A percentile compares a stretch with the other conserved stretches of the same genome.
phyloP scores from a whole-genome alignment of 345 rosid genomes.

The Populus deltoides region DNA sequence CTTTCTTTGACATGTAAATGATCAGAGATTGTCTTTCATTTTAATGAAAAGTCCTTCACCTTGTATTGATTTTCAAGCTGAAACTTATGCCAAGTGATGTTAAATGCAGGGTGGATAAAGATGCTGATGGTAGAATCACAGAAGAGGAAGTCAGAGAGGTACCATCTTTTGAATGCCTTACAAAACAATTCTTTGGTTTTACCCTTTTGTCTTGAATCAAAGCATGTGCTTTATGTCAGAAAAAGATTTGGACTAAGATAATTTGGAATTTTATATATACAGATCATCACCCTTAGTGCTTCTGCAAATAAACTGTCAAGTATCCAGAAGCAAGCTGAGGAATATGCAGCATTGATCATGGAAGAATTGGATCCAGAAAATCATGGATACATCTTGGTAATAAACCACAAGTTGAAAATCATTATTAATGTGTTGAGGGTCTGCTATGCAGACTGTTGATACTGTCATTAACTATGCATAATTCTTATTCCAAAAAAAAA shows the following conservation, averaged over 20 bases:
- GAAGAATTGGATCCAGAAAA: conserved; percentile 79
- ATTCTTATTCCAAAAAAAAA: not conserved
- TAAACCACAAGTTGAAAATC: not conserved
- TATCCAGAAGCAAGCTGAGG: conserved; percentile 72
- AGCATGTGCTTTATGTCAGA: conserved; percentile 16
- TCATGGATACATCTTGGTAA: conserved; percentile 73
- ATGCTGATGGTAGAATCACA: conserved; percentile 78
- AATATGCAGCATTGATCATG: conserved; percentile 78
- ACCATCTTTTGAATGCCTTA: not conserved
- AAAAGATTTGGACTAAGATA: not conserved
- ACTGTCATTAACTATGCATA: not conserved
- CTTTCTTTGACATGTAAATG: conserved; percentile 69
- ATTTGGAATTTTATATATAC: conserved; percentile 3
- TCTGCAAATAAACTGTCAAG: conserved; percentile 65
- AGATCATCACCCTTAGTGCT: conserved; percentile 77
- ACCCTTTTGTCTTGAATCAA: not conserved
- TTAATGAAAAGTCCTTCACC: not conserved
- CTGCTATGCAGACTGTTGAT: not conserved
- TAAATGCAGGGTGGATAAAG: conserved; percentile 75
- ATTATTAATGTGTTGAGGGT: not conserved
- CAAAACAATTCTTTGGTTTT: not conserved
- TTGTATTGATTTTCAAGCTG: not conserved
- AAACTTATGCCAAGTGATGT: not conserved
- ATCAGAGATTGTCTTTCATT: not conserved
- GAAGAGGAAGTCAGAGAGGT: conserved; percentile 78